These are phyloP conservation scores for Alternaria brassicae DNA, from an alignment of 2,329 filamentous ascomycete species.

Conservation along the genomic window DNA sequence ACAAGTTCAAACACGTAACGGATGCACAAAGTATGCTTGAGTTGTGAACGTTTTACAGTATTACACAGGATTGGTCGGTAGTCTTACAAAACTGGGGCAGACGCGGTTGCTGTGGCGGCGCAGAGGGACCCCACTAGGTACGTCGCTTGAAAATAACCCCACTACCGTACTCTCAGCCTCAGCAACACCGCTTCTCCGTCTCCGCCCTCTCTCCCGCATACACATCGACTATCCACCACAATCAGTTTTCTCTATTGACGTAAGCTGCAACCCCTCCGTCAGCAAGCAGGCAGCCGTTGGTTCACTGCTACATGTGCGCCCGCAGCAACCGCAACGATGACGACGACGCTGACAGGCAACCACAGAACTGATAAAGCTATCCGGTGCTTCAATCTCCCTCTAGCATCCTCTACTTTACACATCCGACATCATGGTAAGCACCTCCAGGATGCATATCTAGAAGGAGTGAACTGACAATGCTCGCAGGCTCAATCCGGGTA, in stretches of 20 bases:
- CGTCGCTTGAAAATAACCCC: slow-evolving; percentile 28
- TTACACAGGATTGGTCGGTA: not conserved
- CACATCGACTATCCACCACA: slow-evolving; percentile 23
- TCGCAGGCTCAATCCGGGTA: slow-evolving; percentile 55
- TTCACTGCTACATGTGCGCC: slow-evolving; percentile 12
- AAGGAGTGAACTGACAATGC: slow-evolving; percentile 24
- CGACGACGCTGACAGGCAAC: slow-evolving; percentile 50
- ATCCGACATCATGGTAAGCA: slow-evolving; percentile 47
- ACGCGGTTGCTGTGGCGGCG: slow-evolving; percentile 32
- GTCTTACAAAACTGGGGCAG: not conserved
- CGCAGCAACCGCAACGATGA: slow-evolving; percentile 36
- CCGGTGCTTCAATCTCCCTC: slow-evolving; percentile 29
- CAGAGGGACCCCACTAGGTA: slow-evolving; percentile 24
- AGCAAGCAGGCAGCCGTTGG: slow-evolving; percentile 30
- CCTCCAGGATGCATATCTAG: not conserved
- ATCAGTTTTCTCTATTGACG: slow-evolving; percentile 34
- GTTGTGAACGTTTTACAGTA: slow-evolving; percentile 8
- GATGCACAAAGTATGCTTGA: slow-evolving; percentile 4
- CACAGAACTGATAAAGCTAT: slow-evolving; percentile 46
- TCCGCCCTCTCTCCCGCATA: slow-evolving; percentile 27
- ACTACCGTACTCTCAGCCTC: slow-evolving; percentile 31
- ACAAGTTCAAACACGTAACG: slow-evolving; percentile 23
- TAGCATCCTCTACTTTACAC: slow-evolving; percentile 29
- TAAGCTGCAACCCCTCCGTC: slow-evolving; percentile 28
- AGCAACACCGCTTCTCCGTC: slow-evolving; percentile 33